phyloP scores from a whole-genome alignment of 495 filamentous ascomycete genomes.

The Neurospora sp. region DNA sequence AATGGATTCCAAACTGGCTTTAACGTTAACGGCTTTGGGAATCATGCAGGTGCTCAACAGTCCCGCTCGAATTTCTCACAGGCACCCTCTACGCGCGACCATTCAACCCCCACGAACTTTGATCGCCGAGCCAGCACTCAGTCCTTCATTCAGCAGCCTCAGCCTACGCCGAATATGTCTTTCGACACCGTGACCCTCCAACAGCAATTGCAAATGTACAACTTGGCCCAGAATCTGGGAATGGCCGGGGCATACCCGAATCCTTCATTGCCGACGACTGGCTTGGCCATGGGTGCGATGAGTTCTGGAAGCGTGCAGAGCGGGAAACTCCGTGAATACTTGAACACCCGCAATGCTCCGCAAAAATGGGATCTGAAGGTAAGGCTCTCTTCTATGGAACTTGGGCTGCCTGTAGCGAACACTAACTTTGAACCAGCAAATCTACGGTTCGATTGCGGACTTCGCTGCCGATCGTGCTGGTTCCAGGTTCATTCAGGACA shows the following conservation, averaged over 20 bases:
- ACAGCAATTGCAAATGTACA: constrained; percentile 11
- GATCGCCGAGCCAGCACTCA: constrained; percentile 19
- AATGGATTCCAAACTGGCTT: not conserved
- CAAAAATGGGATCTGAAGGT: constrained; percentile 67
- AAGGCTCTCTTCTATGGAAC: constrained; percentile 7
- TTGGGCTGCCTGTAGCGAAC: not conserved
- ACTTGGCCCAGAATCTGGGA: not conserved
- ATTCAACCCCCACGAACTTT: constrained; percentile 10
- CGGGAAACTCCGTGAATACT: constrained; percentile 68
- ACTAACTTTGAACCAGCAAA: constrained; percentile 46
- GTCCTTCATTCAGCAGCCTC: constrained; percentile 19
- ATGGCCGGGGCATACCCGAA: not conserved
- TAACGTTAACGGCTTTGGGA: not conserved
- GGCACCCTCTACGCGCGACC: not conserved
- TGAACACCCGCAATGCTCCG: constrained; percentile 54
- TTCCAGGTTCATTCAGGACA: constrained; percentile 91
- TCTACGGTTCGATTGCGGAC: constrained; percentile 82
- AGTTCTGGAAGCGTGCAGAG: constrained; percentile 53
- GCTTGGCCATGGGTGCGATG: not conserved
- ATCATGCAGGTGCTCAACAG: not conserved
- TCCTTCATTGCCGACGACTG: not conserved
- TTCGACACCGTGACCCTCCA: constrained; percentile 10
- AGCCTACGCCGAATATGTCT: constrained; percentile 9
- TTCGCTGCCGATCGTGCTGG: constrained; percentile 95
- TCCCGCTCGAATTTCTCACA: not conserved